phyloP scores from a whole-genome alignment of 2,329 filamentous ascomycete species.

The Tricladium varicosporioides region DNA sequence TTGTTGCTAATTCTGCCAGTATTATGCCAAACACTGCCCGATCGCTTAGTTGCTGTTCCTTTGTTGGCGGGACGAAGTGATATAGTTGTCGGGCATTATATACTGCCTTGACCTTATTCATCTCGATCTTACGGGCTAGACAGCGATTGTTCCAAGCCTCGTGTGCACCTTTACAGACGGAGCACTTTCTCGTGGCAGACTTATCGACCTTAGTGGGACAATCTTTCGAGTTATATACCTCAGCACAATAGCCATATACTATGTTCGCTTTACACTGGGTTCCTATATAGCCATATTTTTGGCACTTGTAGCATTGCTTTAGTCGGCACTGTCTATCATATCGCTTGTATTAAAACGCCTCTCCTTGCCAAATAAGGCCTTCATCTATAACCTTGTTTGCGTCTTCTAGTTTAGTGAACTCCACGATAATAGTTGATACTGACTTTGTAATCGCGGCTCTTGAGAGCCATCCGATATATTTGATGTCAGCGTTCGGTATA shows the following conservation, averaged over 20 bases:
- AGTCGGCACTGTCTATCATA: conserved; percentile 15
- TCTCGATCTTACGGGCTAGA: conserved; percentile 27
- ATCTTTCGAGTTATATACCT: conserved; percentile 13
- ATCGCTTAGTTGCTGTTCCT: too few species aligned
- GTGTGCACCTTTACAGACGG: conserved; percentile 29
- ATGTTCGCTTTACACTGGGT: conserved; percentile 16
- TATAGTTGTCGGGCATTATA: conserved; percentile 20
- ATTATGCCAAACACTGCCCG: too few species aligned
- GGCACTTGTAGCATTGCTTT: conserved; percentile 18
- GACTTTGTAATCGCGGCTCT: conserved; percentile 3
- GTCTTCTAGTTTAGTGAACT: conserved; percentile 11
- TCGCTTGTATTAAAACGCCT: conserved; percentile 15
- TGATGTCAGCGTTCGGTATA: conserved; percentile 12
- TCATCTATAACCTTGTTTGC: conserved; percentile 16
- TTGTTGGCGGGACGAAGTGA: too few species aligned
- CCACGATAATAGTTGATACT: conserved; percentile 10
- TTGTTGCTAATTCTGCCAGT: too few species aligned
- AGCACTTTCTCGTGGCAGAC: conserved; percentile 6
- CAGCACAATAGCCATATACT: conserved; percentile 17
- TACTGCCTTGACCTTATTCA: conserved; percentile 24
- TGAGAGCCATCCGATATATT: conserved; percentile 10
- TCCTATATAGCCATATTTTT: conserved; percentile 21
- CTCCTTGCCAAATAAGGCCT: conserved; percentile 12
- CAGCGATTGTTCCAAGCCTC: conserved; percentile 30
- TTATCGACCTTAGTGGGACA: conserved; percentile 11